These are phyloP conservation scores for Neopestalotiopsis sp. DNA, from an alignment of 2,329 filamentous ascomycete genomes.

Conservation along the genomic window DNA sequence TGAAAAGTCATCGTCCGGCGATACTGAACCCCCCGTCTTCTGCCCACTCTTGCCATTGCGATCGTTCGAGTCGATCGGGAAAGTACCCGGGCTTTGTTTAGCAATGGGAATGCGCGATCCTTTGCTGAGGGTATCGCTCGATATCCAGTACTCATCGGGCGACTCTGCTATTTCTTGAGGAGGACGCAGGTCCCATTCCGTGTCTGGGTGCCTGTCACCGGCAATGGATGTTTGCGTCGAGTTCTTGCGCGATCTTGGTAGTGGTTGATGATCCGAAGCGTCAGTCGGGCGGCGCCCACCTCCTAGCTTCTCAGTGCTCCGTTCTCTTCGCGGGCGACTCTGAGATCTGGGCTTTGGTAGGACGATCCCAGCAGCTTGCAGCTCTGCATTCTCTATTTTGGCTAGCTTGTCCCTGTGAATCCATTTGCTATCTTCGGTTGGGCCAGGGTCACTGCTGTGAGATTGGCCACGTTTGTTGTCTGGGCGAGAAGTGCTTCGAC, in stretches of 20 bases:
- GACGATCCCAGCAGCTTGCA: conserved; percentile 78
- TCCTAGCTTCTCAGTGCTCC: conserved; percentile 43
- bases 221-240: conserved; percentile 41
- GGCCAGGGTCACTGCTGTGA: conserved; percentile 33
- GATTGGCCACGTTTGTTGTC: conserved; percentile 37
- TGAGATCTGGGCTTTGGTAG: conserved; percentile 60
- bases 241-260: conserved; percentile 51
- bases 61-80: conserved; percentile 74
- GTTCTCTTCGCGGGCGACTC: conserved; percentile 53
- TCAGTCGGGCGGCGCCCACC: conserved; percentile 39
- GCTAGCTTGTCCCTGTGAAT: conserved; percentile 86
- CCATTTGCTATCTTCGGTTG: conserved; percentile 74
- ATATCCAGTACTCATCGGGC: conserved; percentile 58
- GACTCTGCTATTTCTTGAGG: conserved; percentile 78
- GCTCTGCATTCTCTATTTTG: conserved; percentile 79
- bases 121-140: conserved; percentile 56
- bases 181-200: conserved; percentile 74
- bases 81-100: conserved; percentile 78
- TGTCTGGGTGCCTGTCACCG: conserved; percentile 43
- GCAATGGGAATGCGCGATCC: conserved; percentile 87
- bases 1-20: conserved; percentile 60
- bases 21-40: conserved; percentile 53
- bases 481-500: conserved; percentile 25
- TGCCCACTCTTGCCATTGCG: conserved; percentile 73
- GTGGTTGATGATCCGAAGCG: conserved; percentile 35